These are phyloP conservation scores for Botrytis sinoallii DNA, from an alignment of 2,329 filamentous ascomycete species.

Conservation along the genomic window DNA sequence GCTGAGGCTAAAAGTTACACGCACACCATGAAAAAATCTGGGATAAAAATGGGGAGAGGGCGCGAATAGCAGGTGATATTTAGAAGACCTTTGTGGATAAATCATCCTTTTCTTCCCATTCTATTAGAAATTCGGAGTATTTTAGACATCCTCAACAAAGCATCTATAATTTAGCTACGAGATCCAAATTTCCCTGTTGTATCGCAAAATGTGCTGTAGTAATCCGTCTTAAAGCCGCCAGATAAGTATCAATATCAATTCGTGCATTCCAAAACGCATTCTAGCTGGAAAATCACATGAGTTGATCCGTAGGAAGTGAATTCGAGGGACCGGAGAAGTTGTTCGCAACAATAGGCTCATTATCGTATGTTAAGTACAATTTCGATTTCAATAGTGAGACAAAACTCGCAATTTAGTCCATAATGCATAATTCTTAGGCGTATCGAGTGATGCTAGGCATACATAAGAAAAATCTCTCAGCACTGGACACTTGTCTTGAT, in stretches of 20 bases:
- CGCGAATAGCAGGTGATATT: neutral
- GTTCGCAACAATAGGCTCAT: neutral
- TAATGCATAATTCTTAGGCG: neutral
- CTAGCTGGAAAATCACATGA: neutral
- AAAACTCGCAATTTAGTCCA: neutral
- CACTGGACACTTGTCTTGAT: neutral
- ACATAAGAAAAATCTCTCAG: neutral
- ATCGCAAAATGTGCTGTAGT: neutral
- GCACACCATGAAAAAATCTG: neutral
- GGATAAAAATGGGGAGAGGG: neutral
- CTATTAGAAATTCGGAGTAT: neutral
- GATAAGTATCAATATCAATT: neutral
- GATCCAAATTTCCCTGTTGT: neutral
- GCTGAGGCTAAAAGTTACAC: neutral
- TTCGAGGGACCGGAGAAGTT: rapidly evolving
- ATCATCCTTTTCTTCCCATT: neutral
- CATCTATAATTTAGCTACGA: neutral
- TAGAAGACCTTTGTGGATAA: neutral
- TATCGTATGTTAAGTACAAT: neutral
- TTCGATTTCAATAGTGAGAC: neutral
- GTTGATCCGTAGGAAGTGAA: neutral
- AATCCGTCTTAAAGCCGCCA: neutral
- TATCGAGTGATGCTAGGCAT: neutral
- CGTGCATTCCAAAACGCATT: neutral
- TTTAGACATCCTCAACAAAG: neutral